A percentile compares a stretch with the other conserved stretches of the same genome.
These are phyloP conservation scores for Wickerhamiella siamensis DNA, from an alignment of 805 yeast genomes.

Conservation along the genomic window DNA sequence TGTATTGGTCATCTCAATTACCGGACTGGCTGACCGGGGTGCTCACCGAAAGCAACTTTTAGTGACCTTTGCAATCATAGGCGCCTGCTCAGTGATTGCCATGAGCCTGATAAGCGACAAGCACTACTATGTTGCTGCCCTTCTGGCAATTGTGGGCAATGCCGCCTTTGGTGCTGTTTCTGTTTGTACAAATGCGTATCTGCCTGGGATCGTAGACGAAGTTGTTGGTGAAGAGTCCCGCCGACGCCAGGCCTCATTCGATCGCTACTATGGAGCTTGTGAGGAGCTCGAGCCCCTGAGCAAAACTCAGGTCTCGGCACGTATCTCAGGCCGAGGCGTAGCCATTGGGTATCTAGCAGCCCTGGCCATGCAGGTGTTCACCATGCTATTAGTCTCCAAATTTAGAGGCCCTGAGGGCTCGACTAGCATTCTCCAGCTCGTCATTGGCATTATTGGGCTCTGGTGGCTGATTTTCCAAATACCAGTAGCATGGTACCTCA, in stretches of 20 bases:
- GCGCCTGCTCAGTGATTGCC: constrained; percentile 39
- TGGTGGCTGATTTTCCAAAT: constrained; percentile 69
- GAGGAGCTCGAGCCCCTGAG: constrained; percentile 4
- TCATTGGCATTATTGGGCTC: constrained; percentile 47
- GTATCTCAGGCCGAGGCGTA: constrained; percentile 43
- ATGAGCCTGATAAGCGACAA: constrained; percentile 29
- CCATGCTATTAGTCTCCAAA: constrained; percentile 36
- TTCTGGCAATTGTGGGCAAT: constrained; percentile 48
- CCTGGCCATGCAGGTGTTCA: constrained; percentile 44
- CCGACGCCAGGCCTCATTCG: constrained; percentile 9
- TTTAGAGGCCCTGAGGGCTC: constrained; percentile 30
- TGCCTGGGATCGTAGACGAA: constrained; percentile 41
- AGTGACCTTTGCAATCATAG: constrained; percentile 42
- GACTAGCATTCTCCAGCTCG: constrained; percentile 32
- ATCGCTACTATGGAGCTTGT: constrained; percentile 15
- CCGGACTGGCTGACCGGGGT: constrained; percentile 59
- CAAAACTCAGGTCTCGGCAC: constrained; percentile 28
- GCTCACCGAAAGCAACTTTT: constrained; percentile 43
- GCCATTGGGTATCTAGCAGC: constrained; percentile 62
- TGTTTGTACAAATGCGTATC: constrained; percentile 63
- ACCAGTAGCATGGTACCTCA: constrained; percentile 39
- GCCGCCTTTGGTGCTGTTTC: constrained; percentile 63
- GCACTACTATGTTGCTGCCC: constrained; percentile 38
- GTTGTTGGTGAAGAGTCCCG: constrained; percentile 6
- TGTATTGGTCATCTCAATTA: constrained; percentile 50